Percentiles rank a stretch among this genome's conserved stretches.
Conservation (phyloP, 1,284 basidiomycete species). For the Tremellales sp. region DNA sequence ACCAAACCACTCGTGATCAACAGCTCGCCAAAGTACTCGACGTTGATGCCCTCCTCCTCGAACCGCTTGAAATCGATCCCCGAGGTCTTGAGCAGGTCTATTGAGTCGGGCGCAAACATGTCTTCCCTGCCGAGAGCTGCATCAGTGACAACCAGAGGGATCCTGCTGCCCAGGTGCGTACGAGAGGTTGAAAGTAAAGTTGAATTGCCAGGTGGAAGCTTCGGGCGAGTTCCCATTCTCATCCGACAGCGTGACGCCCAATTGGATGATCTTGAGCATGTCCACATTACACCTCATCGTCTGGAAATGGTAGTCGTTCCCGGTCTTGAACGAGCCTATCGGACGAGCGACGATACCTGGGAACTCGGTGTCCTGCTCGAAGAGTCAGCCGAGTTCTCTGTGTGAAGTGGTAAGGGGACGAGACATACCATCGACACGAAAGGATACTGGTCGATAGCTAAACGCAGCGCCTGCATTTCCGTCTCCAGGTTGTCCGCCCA, state of each 20-base stretch:
- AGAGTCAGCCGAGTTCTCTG: slow-evolving; percentile 4
- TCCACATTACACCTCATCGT: slow-evolving; percentile 99
- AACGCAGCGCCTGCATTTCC: slow-evolving; percentile 84
- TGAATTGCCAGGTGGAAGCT: slow-evolving; percentile 97
- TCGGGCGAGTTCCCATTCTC: slow-evolving; percentile 89
- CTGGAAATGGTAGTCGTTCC: slow-evolving; percentile 98
- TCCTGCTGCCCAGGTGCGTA: slow-evolving; percentile 48
- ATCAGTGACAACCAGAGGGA: not conserved
- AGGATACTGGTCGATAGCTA: slow-evolving; percentile 83
- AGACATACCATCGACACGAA: slow-evolving; percentile 86
- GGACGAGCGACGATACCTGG: slow-evolving; percentile 97
- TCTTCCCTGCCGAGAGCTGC: slow-evolving; percentile 64
- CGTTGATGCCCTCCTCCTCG: slow-evolving; percentile 85
- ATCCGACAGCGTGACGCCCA: slow-evolving; percentile 91
- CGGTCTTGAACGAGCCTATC: slow-evolving; percentile 93
- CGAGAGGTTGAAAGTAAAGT: slow-evolving; percentile 90
- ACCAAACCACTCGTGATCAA: slow-evolving; percentile 95
- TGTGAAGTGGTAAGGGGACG: not conserved
- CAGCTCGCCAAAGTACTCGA: slow-evolving; percentile 94
- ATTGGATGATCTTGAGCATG: slow-evolving; percentile 94
- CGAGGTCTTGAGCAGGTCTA: slow-evolving; percentile 89
- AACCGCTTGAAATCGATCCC: slow-evolving; percentile 94
- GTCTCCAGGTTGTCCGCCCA: slow-evolving; percentile 90
- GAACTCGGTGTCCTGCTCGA: slow-evolving; percentile 88
- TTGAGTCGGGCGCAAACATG: slow-evolving; percentile 97